These are phyloP conservation scores for Eucalyptus paniculata DNA, from an alignment of 345 rosid species.

Conservation along the genomic window DNA sequence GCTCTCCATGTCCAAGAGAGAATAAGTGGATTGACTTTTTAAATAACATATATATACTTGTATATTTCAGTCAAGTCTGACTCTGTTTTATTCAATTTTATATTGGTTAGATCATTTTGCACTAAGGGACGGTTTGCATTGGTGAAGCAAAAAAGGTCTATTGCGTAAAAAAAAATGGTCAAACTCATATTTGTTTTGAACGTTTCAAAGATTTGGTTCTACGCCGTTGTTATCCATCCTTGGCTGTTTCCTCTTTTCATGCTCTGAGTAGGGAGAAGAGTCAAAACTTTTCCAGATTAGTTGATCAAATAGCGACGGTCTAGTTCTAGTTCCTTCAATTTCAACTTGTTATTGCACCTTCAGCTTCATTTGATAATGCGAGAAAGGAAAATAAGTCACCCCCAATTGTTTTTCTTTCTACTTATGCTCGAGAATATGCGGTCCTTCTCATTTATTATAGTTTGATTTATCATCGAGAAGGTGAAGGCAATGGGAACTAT, in stretches of 20 bases:
- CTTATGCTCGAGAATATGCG: background rate
- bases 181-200: background rate
- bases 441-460: background rate
- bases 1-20: background rate
- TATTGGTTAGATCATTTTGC: background rate
- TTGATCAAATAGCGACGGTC: background rate
- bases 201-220: background rate
- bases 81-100: background rate
- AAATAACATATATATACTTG: background rate
- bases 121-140: background rate
- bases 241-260: background rate
- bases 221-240: background rate
- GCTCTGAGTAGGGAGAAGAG: background rate
- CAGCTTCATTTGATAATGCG: too few relatives aligned
- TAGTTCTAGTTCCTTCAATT: background rate
- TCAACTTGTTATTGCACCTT: background rate
- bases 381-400: background rate
- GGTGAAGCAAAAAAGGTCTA: background rate
- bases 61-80: background rate
- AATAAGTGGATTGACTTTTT: background rate
- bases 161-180: background rate
- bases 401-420: background rate
- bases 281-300: background rate
- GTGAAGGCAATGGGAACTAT: background rate
- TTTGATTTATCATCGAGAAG: background rate